Conservation (phyloP, 495 filamentous ascomycete genomes). For the Cladorrhinum samala region DNA sequence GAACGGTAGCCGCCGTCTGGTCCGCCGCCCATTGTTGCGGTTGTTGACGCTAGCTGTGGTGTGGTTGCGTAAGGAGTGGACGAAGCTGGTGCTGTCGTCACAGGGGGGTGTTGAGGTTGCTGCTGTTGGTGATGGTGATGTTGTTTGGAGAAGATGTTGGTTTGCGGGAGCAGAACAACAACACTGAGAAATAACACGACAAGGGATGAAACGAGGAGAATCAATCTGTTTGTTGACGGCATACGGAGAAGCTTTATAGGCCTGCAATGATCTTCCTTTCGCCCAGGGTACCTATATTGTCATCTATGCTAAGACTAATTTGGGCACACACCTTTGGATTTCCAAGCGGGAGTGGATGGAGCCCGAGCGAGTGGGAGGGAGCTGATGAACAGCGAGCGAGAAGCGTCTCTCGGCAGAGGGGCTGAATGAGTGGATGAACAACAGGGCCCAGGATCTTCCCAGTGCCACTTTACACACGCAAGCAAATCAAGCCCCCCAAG, state of each 20-base stretch:
- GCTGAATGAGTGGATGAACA: not conserved
- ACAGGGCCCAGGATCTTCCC: not conserved
- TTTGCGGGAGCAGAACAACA: not conserved
- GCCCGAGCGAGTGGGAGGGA: not conserved
- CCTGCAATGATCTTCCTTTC: too few relatives aligned
- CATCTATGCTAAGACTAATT: too few relatives aligned
- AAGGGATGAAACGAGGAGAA: not conserved
- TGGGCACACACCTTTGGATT: too few relatives aligned
- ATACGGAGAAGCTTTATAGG: too few relatives aligned
- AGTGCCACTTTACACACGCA: not conserved
- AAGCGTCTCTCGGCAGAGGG: too few relatives aligned
- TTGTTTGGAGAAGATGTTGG: not conserved
- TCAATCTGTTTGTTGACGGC: too few relatives aligned
- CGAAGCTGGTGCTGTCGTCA: not conserved
- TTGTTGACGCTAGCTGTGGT: too few relatives aligned
- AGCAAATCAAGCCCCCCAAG: too few relatives aligned
- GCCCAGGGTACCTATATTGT: too few relatives aligned
- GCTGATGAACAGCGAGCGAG: not conserved
- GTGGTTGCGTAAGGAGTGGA: conserved; percentile 1
- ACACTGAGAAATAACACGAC: not conserved
- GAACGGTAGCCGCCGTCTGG: conserved; percentile 49
- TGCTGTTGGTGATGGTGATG: not conserved
- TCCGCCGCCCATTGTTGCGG: conserved; percentile 39
- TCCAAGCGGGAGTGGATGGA: not conserved
- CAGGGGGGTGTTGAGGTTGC: not conserved